Base-by-base conservation (phyloP, 371 early-diverging fungal genomes). In the Aphelidium insulamus region DNA sequence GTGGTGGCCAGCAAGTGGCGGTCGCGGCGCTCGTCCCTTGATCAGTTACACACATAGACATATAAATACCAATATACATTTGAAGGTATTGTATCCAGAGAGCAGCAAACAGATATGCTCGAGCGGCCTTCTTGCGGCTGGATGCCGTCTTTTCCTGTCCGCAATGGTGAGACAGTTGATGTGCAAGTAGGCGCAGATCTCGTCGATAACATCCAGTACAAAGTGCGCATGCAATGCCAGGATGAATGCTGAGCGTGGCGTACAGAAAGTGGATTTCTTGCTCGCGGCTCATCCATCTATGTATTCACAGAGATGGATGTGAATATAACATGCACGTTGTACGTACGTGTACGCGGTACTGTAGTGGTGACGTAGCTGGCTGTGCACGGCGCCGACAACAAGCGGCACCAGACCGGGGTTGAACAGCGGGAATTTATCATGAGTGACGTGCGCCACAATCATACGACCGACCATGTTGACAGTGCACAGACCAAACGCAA, bases 81-180 rank as follows among this genome's bases (percentile, higher is more conserved):
- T n/a, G n/a, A n/a, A n/a, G n/a, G n/a, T n/a, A n/a, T n/a, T n/a
- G n/a, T n/a, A n/a, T n/a, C n/a, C n/a, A n/a, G n/a, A n/a, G n/a
- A n/a, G n/a, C n/a, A n/a, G n/a, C n/a, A n/a, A n/a, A n/a, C n/a
- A n/a, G n/a, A n/a, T n/a, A n/a, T n/a, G n/a, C n/a, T n/a, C n/a
- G n/a, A n/a, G n/a, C n/a, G n/a, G n/a, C n/a, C n/a, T n/a, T n/a
- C n/a, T n/a, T n/a, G n/a, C n/a, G n/a, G n/a, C n/a, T n/a, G n/a
- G n/a, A n/a, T n/a, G n/a, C n/a, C n/a, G n/a, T n/a, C n/a, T n/a
- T n/a, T 57, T 55, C 47, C 61, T 60, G 41, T 71, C 61, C 50
- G 75, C 75, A 48, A 84, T 84, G 21, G 69, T 56, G 20, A 86
- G 54, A 41, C 87, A 86, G 44, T 72, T 62, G 48, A 85, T 85